These are phyloP conservation scores for Balansia obtecta DNA, from an alignment of 2,329 filamentous ascomycete species.

Conservation along the genomic window DNA sequence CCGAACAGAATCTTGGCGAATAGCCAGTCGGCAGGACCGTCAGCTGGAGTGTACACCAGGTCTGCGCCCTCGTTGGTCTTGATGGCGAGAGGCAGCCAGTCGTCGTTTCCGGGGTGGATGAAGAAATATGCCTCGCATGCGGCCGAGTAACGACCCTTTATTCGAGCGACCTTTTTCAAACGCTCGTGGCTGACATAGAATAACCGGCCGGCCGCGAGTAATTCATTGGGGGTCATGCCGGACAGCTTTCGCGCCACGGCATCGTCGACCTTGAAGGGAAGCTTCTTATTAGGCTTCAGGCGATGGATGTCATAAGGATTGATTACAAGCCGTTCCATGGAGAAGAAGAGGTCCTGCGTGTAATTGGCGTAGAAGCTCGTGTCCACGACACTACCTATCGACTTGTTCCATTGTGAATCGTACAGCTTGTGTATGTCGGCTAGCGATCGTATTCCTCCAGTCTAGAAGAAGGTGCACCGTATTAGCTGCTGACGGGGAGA, in stretches of 20 bases:
- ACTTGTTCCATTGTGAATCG: constrained; percentile 24
- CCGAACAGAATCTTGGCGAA: constrained; percentile 39
- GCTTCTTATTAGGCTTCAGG: constrained; percentile 14
- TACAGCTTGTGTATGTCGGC: constrained; percentile 29
- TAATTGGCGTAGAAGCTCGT: constrained; percentile 28
- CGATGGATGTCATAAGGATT: constrained; percentile 28
- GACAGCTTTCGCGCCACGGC: constrained; percentile 17
- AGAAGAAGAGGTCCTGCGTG: constrained; percentile 33
- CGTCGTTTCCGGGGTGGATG: constrained; percentile 23
- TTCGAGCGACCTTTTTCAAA: constrained; percentile 17
- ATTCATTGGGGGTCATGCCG: constrained; percentile 17
- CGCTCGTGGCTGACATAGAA: constrained; percentile 30
- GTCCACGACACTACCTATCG: constrained; percentile 19
- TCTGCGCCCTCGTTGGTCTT: constrained; percentile 27
- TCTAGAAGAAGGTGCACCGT: constrained; percentile 8
- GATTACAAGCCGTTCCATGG: constrained; percentile 32
- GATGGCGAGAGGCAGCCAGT: constrained; percentile 36
- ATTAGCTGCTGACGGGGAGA: background rate
- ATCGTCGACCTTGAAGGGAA: constrained; percentile 26
- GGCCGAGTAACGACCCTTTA: constrained; percentile 21
- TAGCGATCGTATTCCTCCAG: constrained; percentile 17
- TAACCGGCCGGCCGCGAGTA: constrained; percentile 25
- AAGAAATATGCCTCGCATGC: constrained; percentile 35
- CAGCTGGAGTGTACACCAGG: constrained; percentile 31
- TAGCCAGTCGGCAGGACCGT: constrained; percentile 32